Evolutionary conservation across 257 asterid species (phyloP).

Genomic region (Solanum dulcamara): DNA sequence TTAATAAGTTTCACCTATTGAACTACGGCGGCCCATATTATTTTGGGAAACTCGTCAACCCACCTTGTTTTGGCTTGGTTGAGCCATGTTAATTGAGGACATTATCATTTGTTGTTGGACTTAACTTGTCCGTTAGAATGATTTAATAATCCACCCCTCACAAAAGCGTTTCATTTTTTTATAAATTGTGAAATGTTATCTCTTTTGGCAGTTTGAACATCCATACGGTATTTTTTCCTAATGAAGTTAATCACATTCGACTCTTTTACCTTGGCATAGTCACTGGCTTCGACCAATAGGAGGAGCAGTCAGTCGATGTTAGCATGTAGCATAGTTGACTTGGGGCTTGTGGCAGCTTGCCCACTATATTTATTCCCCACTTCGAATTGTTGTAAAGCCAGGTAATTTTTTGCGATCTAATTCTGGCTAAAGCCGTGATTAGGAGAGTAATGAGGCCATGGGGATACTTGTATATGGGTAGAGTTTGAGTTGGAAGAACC

Average conservation of each 20-base stretch:
- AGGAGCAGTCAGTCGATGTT: neutral
- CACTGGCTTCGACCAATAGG: neutral
- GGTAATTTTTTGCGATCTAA: neutral
- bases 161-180: neutral
- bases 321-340: neutral
- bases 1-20: neutral
- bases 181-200: neutral
- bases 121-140: neutral
- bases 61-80: neutral
- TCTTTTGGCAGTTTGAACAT: neutral
- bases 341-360: neutral
- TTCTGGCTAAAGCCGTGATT: neutral
- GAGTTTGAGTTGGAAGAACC: neutral
- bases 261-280: neutral
- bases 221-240: no score
- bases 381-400: neutral
- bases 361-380: neutral
- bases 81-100: neutral
- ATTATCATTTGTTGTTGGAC: neutral
- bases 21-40: neutral
- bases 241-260: neutral
- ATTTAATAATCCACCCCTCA: neutral
- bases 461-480: neutral
- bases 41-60: neutral
- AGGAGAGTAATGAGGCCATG: neutral